These are phyloP conservation scores for Recurvomyces mirabilis DNA, from an alignment of 495 filamentous ascomycete species.

Conservation along the genomic window DNA sequence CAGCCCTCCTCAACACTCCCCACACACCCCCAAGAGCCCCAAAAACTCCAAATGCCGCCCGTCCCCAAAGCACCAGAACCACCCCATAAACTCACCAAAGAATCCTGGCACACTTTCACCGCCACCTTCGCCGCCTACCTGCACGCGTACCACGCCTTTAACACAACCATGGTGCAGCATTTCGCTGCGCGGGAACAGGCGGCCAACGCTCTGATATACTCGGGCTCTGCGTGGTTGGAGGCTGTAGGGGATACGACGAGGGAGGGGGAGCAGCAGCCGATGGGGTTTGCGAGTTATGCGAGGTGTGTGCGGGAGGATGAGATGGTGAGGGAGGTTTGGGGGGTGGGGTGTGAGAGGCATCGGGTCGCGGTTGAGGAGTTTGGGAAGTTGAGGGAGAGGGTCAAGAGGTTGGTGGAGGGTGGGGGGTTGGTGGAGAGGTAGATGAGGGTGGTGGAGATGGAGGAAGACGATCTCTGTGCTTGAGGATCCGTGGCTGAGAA, in stretches of 20 bases:
- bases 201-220: conserved; percentile 19
- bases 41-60: conserved; percentile 45
- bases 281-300: conserved; percentile 50
- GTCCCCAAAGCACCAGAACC: conserved; percentile 45
- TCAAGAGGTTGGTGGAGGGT: conserved; percentile 3
- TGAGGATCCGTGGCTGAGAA: no score
- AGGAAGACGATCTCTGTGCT: not conserved
- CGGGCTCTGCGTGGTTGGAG: conserved; percentile 39
- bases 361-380: conserved; percentile 48
- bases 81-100: conserved; percentile 32
- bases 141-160: conserved; percentile 55
- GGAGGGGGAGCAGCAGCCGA: no score
- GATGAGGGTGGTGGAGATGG: not conserved
- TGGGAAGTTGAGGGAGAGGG: conserved; percentile 34
- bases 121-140: conserved; percentile 56
- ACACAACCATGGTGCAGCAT: conserved; percentile 52
- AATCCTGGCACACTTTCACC: conserved; percentile 47
- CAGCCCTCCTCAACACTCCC: conserved; percentile 40
- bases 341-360: conserved; percentile 52
- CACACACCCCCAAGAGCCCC: conserved; percentile 27
- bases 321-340: conserved; percentile 52
- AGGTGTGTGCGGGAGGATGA: conserved; percentile 53
- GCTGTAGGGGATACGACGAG: conserved; percentile 38
- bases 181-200: conserved; percentile 48
- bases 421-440: conserved; percentile 12